Base-by-base conservation (phyloP, 2,329 filamentous ascomycete species). In the Didymella pomorum region DNA sequence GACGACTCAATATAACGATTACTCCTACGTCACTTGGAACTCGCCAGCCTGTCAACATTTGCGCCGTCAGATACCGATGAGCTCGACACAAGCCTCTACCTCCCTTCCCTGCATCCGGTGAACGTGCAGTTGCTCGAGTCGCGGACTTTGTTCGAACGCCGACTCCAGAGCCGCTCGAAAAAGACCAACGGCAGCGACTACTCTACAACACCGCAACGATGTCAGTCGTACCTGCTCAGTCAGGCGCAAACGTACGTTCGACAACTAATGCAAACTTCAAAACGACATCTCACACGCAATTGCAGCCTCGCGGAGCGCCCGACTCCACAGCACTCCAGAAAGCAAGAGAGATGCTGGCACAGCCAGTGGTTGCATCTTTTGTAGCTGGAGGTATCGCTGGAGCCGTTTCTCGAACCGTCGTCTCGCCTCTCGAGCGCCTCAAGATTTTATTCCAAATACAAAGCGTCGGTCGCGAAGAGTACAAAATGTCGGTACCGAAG, bases 381-480 rank as follows among this genome's bases (percentile, higher is more conserved):
- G 90, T 96, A 71, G 95, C 92, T 28, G 95, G 95, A 61, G 95
- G 95, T 66, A 88, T 97, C 21, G 95, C 95, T 16, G 95, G 95
- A 58, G 95, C 95, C 42, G 94, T 99, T n/a, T 98, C 95, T 29
- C 87, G 95, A 74, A 99, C 95, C 23, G 94, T 98, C 46, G 95
- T 99, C 4, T 98, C 94, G 16, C 95, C 95, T 3, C 87, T 99
- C 35, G 95, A 99, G 79, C 88, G 95, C 64, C 84, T 99, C 58
- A 98, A 99, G 82, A 99, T 99, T 69, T 83, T 99, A n/a, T 93
- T 97, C 77, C 95, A 99, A 77, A 86, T 99, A 26, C 95, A 99
- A 80, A 96, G 91, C 73, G 90, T 85, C 48, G 94, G 93, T 18
- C 88, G 93, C 71, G 90, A 92, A 69, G 94, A 97, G 73, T 99